phyloP scores from a whole-genome alignment of 2,329 filamentous ascomycete genomes.

The Aspergillus brunneoviolaceus region DNA sequence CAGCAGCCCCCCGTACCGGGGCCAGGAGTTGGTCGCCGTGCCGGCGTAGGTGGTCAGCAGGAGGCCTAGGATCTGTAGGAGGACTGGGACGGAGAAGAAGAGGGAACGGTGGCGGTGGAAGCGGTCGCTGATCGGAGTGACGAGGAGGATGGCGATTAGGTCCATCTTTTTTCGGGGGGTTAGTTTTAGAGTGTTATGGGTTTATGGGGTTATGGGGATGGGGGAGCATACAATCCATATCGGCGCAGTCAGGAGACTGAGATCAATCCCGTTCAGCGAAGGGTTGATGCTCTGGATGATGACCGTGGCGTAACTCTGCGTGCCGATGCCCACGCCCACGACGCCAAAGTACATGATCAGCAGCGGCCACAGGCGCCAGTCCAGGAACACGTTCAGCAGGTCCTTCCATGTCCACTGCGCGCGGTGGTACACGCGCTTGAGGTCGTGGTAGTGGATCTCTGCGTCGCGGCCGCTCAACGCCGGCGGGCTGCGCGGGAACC shows the following conservation, averaged over 20 bases:
- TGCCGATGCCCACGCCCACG: constrained; percentile 87
- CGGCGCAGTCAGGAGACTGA: constrained; percentile 81
- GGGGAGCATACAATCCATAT: constrained; percentile 72
- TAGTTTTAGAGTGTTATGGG: background rate
- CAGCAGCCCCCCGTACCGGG: constrained; percentile 82
- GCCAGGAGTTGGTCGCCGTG: constrained; percentile 65
- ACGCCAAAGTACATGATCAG: constrained; percentile 93
- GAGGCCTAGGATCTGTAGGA: constrained; percentile 78
- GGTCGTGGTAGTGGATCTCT: constrained; percentile 75
- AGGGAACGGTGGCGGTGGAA: constrained; percentile 77
- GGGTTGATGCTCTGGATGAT: constrained; percentile 81
- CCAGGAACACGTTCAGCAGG: constrained; percentile 67
- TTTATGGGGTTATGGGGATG: background rate
- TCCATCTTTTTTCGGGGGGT: constrained; percentile 64
- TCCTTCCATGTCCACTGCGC: constrained; percentile 72
- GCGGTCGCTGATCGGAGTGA: constrained; percentile 82
- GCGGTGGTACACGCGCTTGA: constrained; percentile 76
- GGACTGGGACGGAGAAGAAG: constrained; percentile 75
- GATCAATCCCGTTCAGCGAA: constrained; percentile 67
- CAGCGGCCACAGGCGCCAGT: constrained; percentile 87
- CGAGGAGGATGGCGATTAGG: constrained; percentile 77
- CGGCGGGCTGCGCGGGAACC: constrained; percentile 67
- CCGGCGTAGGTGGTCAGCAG: constrained; percentile 75
- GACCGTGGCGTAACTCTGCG: constrained; percentile 81
- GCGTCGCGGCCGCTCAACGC: constrained; percentile 76